phyloP scores from a whole-genome alignment of 148 eudicot genomes.

The Diospyros lotus region DNA sequence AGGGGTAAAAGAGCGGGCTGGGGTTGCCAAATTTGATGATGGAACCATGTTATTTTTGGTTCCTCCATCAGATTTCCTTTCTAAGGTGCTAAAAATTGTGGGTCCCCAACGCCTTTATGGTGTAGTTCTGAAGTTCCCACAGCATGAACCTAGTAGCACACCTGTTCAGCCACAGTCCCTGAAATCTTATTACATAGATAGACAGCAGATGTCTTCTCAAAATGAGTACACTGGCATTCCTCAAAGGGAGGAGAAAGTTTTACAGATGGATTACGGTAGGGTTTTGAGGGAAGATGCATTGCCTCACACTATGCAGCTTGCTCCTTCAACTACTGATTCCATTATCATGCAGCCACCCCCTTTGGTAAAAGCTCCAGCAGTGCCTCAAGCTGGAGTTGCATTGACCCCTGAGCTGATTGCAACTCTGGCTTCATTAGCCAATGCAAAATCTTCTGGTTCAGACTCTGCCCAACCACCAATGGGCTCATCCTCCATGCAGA shows the following conservation, averaged over 20 bases:
- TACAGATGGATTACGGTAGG: conserved; percentile 36
- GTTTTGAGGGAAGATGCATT: conserved; percentile 28
- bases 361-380: conserved; percentile 31
- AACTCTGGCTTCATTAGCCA: conserved; percentile 61
- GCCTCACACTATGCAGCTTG: conserved; percentile 28
- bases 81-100: conserved; percentile 55
- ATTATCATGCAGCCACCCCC: conserved; percentile 24
- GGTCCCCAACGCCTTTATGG: conserved; percentile 93
- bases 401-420: conserved; percentile 91
- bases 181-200: conserved; percentile 38
- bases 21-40: conserved; percentile 89
- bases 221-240: conserved; percentile 34
- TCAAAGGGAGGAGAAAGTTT: conserved; percentile 31
- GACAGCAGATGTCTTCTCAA: conserved; percentile 27
- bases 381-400: conserved; percentile 48
- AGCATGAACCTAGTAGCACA: conserved; percentile 32
- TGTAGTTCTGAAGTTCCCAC: conserved; percentile 78
- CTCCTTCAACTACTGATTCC: conserved; percentile 23
- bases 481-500: conserved; percentile 27
- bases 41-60: conserved; percentile 92
- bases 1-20: conserved; percentile 75
- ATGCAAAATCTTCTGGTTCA: conserved; percentile 31
- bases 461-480: conserved; percentile 33
- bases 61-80: conserved; percentile 89
- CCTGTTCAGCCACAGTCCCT: conserved; percentile 33